A percentile compares a stretch with the other conserved stretches of the same genome.
Conservation (phyloP, 495 filamentous ascomycete species). For the Aspergillus affinis region DNA sequence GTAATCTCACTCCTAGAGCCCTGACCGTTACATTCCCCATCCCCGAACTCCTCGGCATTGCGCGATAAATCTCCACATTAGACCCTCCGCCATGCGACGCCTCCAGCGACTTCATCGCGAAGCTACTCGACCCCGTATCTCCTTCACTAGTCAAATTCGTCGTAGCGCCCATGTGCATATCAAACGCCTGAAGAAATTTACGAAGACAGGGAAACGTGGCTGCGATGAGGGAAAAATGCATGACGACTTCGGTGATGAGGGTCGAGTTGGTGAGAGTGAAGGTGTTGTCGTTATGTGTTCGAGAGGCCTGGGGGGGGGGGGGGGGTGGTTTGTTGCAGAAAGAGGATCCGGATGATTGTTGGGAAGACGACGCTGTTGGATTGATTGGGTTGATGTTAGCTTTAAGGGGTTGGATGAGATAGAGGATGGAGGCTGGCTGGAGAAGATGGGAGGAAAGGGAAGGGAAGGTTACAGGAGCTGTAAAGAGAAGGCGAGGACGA, state of each 20-base stretch:
- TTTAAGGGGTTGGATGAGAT: too few relatives aligned
- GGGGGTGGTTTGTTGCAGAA: background rate
- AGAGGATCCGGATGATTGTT: background rate
- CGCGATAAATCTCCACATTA: background rate
- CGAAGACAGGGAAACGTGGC: slow-evolving; percentile 5
- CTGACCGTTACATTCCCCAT: background rate
- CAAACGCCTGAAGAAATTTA: background rate
- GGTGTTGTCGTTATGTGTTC: background rate
- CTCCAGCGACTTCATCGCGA: too few relatives aligned
- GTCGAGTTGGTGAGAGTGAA: background rate
- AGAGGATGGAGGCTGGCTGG: too few relatives aligned
- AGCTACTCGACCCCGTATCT: too few relatives aligned
- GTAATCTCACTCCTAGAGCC: too few relatives aligned
- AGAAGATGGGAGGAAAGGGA: background rate
- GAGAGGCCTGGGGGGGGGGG: background rate
- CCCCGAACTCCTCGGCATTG: background rate
- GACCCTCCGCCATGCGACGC: background rate
- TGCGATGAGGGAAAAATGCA: slow-evolving; percentile 5
- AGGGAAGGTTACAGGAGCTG: slow-evolving; percentile 3
- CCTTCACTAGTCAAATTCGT: background rate
- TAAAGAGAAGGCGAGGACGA: background rate
- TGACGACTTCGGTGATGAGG: slow-evolving; percentile 1
- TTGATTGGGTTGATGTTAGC: too few relatives aligned
- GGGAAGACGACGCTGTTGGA: background rate
- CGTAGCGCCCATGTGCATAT: slow-evolving; percentile 5